These are phyloP conservation scores for Stropharia rugosoannulata DNA, from an alignment of 768 basidiomycete genomes.

Conservation along the genomic window DNA sequence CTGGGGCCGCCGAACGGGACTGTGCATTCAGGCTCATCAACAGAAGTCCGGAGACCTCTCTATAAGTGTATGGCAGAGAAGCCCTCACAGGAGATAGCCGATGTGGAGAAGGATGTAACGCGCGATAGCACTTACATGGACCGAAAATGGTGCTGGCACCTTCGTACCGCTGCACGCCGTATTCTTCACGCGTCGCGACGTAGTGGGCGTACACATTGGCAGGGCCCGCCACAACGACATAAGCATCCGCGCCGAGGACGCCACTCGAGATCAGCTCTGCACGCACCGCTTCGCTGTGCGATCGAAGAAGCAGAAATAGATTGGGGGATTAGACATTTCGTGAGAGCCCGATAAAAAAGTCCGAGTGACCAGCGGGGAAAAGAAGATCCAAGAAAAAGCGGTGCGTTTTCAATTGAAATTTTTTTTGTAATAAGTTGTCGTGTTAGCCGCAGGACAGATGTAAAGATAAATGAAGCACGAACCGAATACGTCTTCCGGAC, in stretches of 20 bases:
- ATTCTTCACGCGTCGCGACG: conserved; percentile 72
- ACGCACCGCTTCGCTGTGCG: conserved; percentile 62
- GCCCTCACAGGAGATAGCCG: background rate
- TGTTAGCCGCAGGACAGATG: conserved; percentile 11
- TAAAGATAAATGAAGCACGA: conserved; percentile 19
- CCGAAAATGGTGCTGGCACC: conserved; percentile 82
- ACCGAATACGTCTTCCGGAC: conserved; percentile 77
- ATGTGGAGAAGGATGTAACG: background rate
- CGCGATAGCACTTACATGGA: conserved; percentile 47
- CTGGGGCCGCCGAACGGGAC: too few species aligned
- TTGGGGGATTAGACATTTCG: conserved; percentile 13
- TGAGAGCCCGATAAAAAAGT: conserved; percentile 7
- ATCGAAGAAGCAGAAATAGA: conserved; percentile 12
- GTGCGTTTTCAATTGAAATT: conserved; percentile 7
- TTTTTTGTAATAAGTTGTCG: background rate
- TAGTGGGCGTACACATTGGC: conserved; percentile 81
- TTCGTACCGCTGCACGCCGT: conserved; percentile 74
- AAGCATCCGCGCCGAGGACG: conserved; percentile 64
- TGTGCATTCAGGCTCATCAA: background rate
- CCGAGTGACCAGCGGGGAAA: conserved; percentile 9
- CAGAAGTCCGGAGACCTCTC: conserved; percentile 2
- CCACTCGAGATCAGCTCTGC: conserved; percentile 60
- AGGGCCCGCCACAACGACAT: conserved; percentile 79
- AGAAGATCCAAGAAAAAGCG: conserved; percentile 18
- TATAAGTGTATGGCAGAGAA: conserved; percentile 8